Evolutionary conservation across 208 protist species (phyloP), one percentile per base, ranked within the genome.

Genomic region (Leishmania braziliensis): DNA sequence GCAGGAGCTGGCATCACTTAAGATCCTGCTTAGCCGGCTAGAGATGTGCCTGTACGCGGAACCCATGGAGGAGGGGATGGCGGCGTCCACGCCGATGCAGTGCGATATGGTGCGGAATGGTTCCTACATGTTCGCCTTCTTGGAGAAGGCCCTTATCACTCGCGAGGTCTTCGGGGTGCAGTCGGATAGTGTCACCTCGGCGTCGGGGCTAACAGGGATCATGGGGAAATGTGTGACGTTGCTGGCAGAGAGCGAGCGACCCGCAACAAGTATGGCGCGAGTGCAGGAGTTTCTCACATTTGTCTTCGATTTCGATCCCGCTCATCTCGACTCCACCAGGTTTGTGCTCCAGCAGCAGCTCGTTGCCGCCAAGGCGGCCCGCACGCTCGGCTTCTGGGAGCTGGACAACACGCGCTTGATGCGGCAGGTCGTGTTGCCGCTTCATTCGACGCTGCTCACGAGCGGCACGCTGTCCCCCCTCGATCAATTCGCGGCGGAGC

Each of bases 391-490:
- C 50, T 98, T 98, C 80, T 99, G 98, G 98, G 96, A 94, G 75
- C 91, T 99, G 80, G 95, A 97, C 81, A 93, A 90, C 71, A 88
- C 93, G 10, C 50, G 56, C 46, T 84, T 95, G 20, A 92, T 99
- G 81, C 78, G 85, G 23, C 86, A 88, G 50, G 71, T 99, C 9
- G 70, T 82, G 29, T n/a, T 48, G 26, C 54, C 70, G 68, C 29
- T 91, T 75, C 80, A 77, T 75, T 90, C 81, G 16, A 71, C 99
- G n/a, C 83, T 99, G 5, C 83, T 99, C 10, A 99, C 99, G 20
- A 98, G 93, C 69, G 99, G 99, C 33, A 99, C 99, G 14, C 88
- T 99, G 4, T 98, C 98, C 0, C 99, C 99, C 5, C 81, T 99
- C 2, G 90, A 95, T 65, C 95, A 96, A 69, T 99, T 99, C 82